These are phyloP conservation scores for Silene uniflora DNA, from an alignment of 148 eudicot species.

Conservation along the genomic window DNA sequence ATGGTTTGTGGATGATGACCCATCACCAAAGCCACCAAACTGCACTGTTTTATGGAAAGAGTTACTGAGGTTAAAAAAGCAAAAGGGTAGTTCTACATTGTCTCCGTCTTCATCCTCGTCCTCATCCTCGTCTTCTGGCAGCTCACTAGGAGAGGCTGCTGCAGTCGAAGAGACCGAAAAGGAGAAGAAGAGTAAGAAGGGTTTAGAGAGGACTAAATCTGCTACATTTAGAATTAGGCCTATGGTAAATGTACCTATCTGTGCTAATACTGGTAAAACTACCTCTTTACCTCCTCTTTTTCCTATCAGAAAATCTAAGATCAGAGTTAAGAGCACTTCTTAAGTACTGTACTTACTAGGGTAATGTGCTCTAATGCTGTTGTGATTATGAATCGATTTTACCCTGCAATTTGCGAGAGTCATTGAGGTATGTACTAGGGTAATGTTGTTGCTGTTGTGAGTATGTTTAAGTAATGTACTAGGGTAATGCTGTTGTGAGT, in stretches of 20 bases:
- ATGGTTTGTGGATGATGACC: constrained; percentile 91
- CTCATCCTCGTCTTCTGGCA: constrained; percentile 47
- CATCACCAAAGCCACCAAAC: constrained; percentile 91
- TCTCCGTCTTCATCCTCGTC: constrained; percentile 66
- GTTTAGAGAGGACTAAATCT: constrained; percentile 79
- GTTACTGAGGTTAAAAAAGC: constrained; percentile 59
- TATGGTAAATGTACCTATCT: constrained; percentile 73
- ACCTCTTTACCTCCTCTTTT: constrained; percentile 54
- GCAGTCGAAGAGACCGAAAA: constrained; percentile 54
- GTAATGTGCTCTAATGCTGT: no score
- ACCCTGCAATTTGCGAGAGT: no score
- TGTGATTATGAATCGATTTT: no score
- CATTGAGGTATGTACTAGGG: not conserved
- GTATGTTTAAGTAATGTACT: no score
- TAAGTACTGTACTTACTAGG: not conserved
- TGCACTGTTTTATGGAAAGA: constrained; percentile 98
- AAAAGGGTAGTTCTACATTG: constrained; percentile 37
- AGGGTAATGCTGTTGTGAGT: no score
- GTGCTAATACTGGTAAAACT: constrained; percentile 44
- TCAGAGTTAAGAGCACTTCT: constrained; percentile 30
- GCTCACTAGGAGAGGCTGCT: constrained; percentile 47
- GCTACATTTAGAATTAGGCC: constrained; percentile 71
- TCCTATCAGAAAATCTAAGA: constrained; percentile 50
- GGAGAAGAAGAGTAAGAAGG: constrained; percentile 60
- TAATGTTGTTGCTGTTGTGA: no score